A percentile compares a stretch with the other conserved stretches of the same genome.
phyloP scores from a whole-genome alignment of 1,284 basidiomycete genomes.

The Cutaneotrichosporon curvatum region DNA sequence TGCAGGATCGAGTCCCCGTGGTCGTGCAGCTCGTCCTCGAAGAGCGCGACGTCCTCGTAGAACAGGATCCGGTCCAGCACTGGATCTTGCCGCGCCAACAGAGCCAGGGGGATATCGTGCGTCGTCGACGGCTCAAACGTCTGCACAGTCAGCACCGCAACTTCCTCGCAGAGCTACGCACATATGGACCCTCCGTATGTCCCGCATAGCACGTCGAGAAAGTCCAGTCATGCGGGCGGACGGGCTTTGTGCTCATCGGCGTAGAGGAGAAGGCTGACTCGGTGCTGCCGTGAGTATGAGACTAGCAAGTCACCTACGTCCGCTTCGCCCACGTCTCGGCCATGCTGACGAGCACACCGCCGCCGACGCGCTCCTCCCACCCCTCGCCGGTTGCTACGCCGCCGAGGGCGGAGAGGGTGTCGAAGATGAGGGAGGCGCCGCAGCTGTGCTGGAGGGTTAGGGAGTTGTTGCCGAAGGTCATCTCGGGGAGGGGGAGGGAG shows the following conservation, averaged over 20 bases:
- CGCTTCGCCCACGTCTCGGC: conserved; percentile 89
- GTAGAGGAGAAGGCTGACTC: conserved; percentile 42
- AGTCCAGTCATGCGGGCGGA: conserved; percentile 96
- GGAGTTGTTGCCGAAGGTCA: conserved; percentile 87
- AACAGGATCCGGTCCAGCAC: conserved; percentile 61
- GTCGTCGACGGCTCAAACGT: conserved; percentile 53
- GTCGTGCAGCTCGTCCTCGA: conserved; percentile 90
- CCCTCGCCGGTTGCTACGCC: conserved; percentile 67
- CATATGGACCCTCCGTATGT: conserved; percentile 44
- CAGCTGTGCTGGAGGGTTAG: conserved; percentile 53
- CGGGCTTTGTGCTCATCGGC: conserved; percentile 66
- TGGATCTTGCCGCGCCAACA: conserved; percentile 81
- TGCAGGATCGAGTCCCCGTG: conserved; percentile 78
- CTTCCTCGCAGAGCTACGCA: conserved; percentile 13
- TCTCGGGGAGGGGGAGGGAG: conserved; percentile 79
- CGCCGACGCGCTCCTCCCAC: conserved; percentile 64
- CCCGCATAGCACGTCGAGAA: conserved; percentile 87
- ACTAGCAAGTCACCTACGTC: conserved; percentile 45
- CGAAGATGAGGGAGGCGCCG: conserved; percentile 64
- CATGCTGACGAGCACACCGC: conserved; percentile 87
- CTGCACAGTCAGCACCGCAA: conserved; percentile 13
- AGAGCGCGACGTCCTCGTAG: conserved; percentile 85
- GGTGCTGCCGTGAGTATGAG: conserved; percentile 14
- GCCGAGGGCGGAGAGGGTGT: conserved; percentile 62
- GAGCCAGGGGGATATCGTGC: conserved; percentile 66